Evolutionary conservation across 164 flowering plant genomes (phyloP), one percentile per base, ranked within the genome.

Genomic region (Aristolochia fimbriata): DNA sequence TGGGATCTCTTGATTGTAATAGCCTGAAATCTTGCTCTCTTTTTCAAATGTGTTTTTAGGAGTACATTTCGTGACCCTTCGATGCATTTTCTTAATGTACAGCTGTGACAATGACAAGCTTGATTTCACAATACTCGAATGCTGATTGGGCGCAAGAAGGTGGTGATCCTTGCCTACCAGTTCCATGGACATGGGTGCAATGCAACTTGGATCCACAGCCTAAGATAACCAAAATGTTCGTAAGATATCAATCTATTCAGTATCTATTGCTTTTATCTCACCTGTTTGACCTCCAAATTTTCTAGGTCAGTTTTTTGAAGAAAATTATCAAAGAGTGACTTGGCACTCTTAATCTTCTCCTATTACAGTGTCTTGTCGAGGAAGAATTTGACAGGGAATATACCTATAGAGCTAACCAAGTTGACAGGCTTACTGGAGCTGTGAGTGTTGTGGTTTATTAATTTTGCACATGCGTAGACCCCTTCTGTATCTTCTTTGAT

Each of bases 151-250:
- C 88, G 50, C 75, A 74, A 65, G 99, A 93, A 76, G 99, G 99
- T 55, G 97, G 96, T 57, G 97, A 94, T 63, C 97, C 96, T 27
- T 94, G 99, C 68, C 62, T 83, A 49, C 99, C 97, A 45, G 92
- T 83, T 71, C 91, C 97, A 23, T 88, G 85, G 90, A 76, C 99
- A 55, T 91, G 99, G 97, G 70, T 91, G 65, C 63, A 62, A 47
- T 94, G 99, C 62, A 88, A 68, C 76, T 76, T 83, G 58, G 93
- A 88, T 74, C 74, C 74, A 60, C 89, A 78, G 59, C 97, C 97
- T 61, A 81, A 68, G 54, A 78, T 94, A 74, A 64, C 70, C 65
- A 64, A 79, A 66, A 74, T 91, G 99, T 94, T 83, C 67, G 52
- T 47, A 21, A 41, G n/a, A 37, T 52, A 11, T 27, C 2, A 52